These are phyloP conservation scores for Spencermartinsiella europaea DNA, from an alignment of 805 yeast genomes.

Conservation along the genomic window DNA sequence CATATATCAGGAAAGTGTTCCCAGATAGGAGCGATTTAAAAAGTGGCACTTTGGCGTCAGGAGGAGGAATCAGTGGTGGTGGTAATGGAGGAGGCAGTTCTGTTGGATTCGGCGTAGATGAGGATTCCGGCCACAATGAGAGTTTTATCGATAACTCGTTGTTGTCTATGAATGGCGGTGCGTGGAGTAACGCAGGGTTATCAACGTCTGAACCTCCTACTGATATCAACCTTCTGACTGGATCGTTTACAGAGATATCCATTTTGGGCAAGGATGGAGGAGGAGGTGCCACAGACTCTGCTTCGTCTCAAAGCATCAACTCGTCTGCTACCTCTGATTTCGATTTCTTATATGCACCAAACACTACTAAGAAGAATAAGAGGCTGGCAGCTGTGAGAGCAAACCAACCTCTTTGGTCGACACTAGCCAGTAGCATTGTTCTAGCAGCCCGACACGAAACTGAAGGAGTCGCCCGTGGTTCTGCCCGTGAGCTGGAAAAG, in stretches of 20 bases:
- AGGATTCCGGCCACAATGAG: slow-evolving; percentile 10
- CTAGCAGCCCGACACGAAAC: slow-evolving; percentile 31
- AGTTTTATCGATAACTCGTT: slow-evolving; percentile 7
- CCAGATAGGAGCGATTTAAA: slow-evolving; percentile 15
- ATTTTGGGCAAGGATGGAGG: not conserved
- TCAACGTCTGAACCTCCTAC: not conserved
- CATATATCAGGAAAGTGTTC: slow-evolving; percentile 26
- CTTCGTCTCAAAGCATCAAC: not conserved
- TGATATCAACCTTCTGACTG: not conserved
- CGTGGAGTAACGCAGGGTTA: not conserved
- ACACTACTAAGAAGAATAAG: slow-evolving; percentile 26
- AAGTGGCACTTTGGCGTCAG: not conserved
- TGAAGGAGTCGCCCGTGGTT: slow-evolving; percentile 5
- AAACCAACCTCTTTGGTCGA: slow-evolving; percentile 34
- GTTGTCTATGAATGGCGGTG: too few relatives aligned
- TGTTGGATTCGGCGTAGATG: too few relatives aligned
- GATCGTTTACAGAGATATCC: not conserved
- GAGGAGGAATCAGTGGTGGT: too few relatives aligned
- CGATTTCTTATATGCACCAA: slow-evolving; percentile 19
- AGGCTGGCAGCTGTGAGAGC: slow-evolving; percentile 23
- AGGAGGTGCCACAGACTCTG: not conserved
- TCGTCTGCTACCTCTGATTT: slow-evolving; percentile 10
- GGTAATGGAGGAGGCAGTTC: not conserved
- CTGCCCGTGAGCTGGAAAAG: slow-evolving; percentile 1
- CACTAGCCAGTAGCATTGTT: slow-evolving; percentile 31